phyloP scores from a whole-genome alignment of 1,139 yeast species.

The Blastobotrys persicus region DNA sequence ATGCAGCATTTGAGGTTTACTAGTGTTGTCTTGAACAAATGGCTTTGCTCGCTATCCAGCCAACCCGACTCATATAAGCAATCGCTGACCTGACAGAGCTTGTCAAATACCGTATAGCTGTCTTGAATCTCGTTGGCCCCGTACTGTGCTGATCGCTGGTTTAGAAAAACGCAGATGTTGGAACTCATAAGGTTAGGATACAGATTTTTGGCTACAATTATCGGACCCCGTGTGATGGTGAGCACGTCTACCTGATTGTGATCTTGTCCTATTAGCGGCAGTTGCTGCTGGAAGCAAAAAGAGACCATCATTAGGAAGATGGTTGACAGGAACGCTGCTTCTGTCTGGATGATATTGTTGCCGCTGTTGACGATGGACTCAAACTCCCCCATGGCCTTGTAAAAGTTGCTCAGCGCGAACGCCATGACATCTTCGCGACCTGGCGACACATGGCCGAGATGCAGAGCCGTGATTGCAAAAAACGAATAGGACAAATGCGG shows the following conservation, averaged over 20 bases:
- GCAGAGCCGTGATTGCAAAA: slow-evolving; percentile 24
- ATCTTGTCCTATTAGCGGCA: slow-evolving; percentile 20
- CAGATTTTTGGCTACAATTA: slow-evolving; percentile 21
- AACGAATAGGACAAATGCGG: slow-evolving; percentile 22
- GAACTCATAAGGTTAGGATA: slow-evolving; percentile 12
- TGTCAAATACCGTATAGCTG: neutral
- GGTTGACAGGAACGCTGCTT: slow-evolving; percentile 22
- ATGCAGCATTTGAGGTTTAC: neutral
- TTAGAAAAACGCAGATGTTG: neutral
- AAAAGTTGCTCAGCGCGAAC: slow-evolving; percentile 23
- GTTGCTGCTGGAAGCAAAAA: slow-evolving; percentile 23
- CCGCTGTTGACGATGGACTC: slow-evolving; percentile 10
- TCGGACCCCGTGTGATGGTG: slow-evolving; percentile 25
- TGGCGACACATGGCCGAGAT: slow-evolving; percentile 19
- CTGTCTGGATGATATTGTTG: slow-evolving; percentile 12
- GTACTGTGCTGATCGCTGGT: neutral
- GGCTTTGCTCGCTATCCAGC: neutral
- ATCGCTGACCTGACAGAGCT: slow-evolving; percentile 6
- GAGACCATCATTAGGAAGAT: slow-evolving; percentile 27
- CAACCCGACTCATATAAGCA: neutral
- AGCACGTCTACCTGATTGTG: slow-evolving; percentile 22
- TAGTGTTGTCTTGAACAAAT: neutral
- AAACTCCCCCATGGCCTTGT: slow-evolving; percentile 20
- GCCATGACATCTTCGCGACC: slow-evolving; percentile 10
- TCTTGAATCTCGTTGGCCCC: neutral